These are phyloP conservation scores for Xylaria bambusicola DNA, from an alignment of 495 filamentous ascomycete genomes.

Conservation along the genomic window DNA sequence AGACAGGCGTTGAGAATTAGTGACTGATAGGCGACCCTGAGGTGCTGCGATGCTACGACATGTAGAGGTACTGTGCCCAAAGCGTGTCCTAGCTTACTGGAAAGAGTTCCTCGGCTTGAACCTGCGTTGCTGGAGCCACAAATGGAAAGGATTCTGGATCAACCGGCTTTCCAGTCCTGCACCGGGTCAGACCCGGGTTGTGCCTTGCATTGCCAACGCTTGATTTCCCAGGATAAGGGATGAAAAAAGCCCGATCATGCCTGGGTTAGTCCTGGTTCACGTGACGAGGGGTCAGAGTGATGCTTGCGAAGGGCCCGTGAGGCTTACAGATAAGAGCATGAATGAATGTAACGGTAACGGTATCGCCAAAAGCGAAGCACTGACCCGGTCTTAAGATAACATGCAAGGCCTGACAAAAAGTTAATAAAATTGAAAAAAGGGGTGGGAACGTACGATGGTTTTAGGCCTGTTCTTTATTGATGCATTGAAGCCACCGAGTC, in stretches of 20 bases:
- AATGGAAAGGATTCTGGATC: neutral
- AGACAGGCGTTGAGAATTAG: too few species aligned
- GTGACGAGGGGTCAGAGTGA: conserved; percentile 13
- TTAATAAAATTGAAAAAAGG: neutral
- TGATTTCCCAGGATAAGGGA: neutral
- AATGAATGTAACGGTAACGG: neutral
- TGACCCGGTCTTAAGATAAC: neutral
- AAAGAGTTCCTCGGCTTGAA: too few species aligned
- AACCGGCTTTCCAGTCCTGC: neutral
- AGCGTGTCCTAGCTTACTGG: too few species aligned
- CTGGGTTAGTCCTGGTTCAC: too few species aligned
- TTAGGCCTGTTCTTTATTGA: neutral
- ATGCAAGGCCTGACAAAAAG: too few species aligned
- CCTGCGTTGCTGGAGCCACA: neutral
- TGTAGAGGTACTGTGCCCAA: too few species aligned
- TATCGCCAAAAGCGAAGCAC: neutral
- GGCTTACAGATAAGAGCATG: too few species aligned
- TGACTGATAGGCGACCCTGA: too few species aligned
- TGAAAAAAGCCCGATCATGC: too few species aligned
- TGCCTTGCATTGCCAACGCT: neutral
- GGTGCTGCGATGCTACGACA: too few species aligned
- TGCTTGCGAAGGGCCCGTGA: too few species aligned
- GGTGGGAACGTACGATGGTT: neutral
- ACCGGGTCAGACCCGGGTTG: neutral
- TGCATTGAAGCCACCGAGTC: neutral